Base-by-base conservation (phyloP, 2,329 filamentous ascomycete species). In the Hysterium pulicare region DNA sequence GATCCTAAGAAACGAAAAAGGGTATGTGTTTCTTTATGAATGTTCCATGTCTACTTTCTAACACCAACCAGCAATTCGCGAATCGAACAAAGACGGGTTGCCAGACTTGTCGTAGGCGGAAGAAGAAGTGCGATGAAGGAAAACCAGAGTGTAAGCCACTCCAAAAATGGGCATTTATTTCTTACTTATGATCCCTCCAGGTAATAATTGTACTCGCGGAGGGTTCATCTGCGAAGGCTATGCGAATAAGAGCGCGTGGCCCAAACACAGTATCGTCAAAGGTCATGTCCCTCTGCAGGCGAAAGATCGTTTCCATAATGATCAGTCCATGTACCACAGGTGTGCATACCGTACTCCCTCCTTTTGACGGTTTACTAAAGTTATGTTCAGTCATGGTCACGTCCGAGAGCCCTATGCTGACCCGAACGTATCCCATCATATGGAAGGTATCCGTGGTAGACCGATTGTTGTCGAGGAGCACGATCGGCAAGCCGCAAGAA, bases 61-160 rank as follows among this genome's bases (percentile, higher is more conserved):
- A 59, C 44, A n/a, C 7, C 40, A 17, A 5, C 10, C 51, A 70
- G 50, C 87, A 88, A 59, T 97, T 96, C 60, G 95, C 89, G 71
- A 95, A 96, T 67, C 80, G 91, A 45, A 96, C 91, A 16, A 97
- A 97, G 71, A 96, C 90, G 8, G 90, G 90, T 23, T 97, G 91
- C 66, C 82, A 95, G 69, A 97, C 91, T 5, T 97, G 91, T 65
- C 79, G 91, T 46, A 81, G 82, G 62, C 80, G 91, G 45, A 97
- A 97, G 78, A 97, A 97, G 81, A 97, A 97, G 70, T 97, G 93
- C 62, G 91, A 97, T 62, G 93, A 97, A 72, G 80, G 79, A 41
- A 94, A 95, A 66, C 93, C 93, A 20, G 83, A 89, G 67, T 97
- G 93, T 94, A 75, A 76, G 86, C 75, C n/a, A n/a, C n/a, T n/a